Base-by-base conservation (phyloP, 345 rosid species). In the Trapa incisa region DNA sequence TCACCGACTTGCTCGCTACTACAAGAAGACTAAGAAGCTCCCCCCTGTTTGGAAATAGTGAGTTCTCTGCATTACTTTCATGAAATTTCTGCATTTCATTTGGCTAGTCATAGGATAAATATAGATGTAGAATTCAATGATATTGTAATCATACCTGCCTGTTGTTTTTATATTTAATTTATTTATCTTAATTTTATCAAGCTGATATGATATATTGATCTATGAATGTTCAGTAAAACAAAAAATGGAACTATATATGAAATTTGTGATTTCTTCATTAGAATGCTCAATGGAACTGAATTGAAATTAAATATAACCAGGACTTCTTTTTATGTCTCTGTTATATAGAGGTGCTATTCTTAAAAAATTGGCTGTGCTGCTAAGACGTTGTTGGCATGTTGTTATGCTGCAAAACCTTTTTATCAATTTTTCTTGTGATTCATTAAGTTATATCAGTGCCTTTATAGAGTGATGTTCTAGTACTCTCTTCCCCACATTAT, bases 1-100 rank as follows among this genome's bases (percentile, higher is more conserved):
- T 38, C 85, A 81, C 64, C 76, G 85, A 75, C 82, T 79, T 22
- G 85, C 85, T 3, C 75, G 75, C 67, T 72, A 67, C 71, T 72
- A 72, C 71, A 72, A 72, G 75, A 67, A 72, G 67, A 72, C 64
- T 66, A 72, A 72, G 75, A 72, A 72, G 71, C 75, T 72, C 2
- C 75, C 75, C 22, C 75, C 75, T 66, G 75, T 72, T 64, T 72
- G 75, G 75, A 72, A 72, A 72, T 72, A 72, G 75, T 72, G 68
- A 72, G 75, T 15, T 67, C 53, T 0, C 11, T 67, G 38, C 38
- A 4, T 32, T 52, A 12, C 5, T 71, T 3, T 53, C 8, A 11
- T 22, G 14, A 9, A 0, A 57, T 57, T 1, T 29, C 54, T 50
- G 54, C 54, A 50, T 50, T 50, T 14, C 4, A 16, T 50, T 16